A percentile compares a stretch with the other conserved stretches of the same genome.
These are phyloP conservation scores for Cryphonectria nitschkei DNA, from an alignment of 2,329 filamentous ascomycete species.

Conservation along the genomic window DNA sequence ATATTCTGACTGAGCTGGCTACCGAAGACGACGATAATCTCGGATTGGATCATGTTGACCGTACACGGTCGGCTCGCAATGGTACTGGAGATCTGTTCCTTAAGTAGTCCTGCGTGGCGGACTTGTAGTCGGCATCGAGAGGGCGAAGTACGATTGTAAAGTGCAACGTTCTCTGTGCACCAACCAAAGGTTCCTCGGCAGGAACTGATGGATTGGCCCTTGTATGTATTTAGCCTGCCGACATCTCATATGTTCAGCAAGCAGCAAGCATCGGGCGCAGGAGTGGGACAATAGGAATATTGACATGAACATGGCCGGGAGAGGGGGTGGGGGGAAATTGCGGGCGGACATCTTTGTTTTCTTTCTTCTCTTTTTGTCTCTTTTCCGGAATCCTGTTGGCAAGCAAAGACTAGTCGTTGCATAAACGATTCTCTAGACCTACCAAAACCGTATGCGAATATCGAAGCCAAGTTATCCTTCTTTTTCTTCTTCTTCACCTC, in stretches of 20 bases:
- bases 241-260: conserved; percentile 19
- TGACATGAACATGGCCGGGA: conserved; percentile 19
- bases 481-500: neutral
- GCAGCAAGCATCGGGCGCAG: conserved; percentile 26
- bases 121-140: neutral
- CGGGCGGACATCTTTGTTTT: neutral
- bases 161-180: neutral
- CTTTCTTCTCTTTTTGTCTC: conserved; percentile 14
- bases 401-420: conserved; percentile 28
- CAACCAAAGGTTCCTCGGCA: neutral
- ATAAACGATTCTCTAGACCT: conserved; percentile 29
- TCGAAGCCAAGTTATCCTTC: conserved; percentile 7
- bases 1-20: conserved; percentile 59
- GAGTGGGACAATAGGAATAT: conserved; percentile 14
- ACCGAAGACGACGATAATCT: conserved; percentile 63
- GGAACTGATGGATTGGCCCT: neutral
- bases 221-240: conserved; percentile 3
- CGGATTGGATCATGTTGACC: conserved; percentile 68
- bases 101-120: conserved; percentile 33
- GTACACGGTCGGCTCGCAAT: conserved; percentile 60
- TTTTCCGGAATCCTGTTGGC: conserved; percentile 9
- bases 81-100: conserved; percentile 68
- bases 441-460: conserved; percentile 21
- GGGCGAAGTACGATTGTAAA: neutral
- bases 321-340: neutral